Conservation (phyloP, 1,284 basidiomycete species). For the Rhodotorula sp. region DNA sequence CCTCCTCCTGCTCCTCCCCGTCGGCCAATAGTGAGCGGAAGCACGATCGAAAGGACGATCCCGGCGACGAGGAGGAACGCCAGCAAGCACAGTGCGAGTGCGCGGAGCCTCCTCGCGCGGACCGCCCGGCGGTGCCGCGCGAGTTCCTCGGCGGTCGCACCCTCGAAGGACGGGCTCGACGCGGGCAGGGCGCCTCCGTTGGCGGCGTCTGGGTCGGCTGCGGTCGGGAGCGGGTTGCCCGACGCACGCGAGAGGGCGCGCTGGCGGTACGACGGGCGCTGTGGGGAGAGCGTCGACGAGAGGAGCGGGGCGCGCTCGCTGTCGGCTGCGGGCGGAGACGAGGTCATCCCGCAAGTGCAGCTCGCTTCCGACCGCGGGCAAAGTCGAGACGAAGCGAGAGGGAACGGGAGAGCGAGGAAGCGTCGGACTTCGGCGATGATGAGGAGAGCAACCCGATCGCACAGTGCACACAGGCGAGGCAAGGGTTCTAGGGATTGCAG, state of each 20-base stretch:
- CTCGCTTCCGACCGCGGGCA: no score
- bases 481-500: no score
- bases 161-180: neutral
- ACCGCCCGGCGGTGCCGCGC: neutral
- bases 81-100: neutral
- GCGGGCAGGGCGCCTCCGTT: neutral
- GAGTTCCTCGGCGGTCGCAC: neutral
- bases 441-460: no score
- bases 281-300: neutral
- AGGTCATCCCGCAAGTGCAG: neutral
- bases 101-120: neutral
- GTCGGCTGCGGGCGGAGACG: neutral
- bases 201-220: neutral
- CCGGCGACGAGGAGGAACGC: conserved; percentile 25
- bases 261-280: conserved; percentile 32
- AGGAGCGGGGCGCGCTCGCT: conserved; percentile 21
- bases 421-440: no score
- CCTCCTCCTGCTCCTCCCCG: neutral
- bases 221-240: conserved; percentile 20
- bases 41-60: conserved; percentile 28
- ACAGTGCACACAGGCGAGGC: no score
- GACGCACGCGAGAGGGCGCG: conserved; percentile 33
- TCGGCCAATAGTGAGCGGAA: conserved; percentile 24
- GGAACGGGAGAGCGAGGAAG: no score
- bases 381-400: no score